Evolutionary conservation across 257 asterid species (phyloP), one percentile per base, ranked within the genome.

Genomic region (Ehretia macrophylla): DNA sequence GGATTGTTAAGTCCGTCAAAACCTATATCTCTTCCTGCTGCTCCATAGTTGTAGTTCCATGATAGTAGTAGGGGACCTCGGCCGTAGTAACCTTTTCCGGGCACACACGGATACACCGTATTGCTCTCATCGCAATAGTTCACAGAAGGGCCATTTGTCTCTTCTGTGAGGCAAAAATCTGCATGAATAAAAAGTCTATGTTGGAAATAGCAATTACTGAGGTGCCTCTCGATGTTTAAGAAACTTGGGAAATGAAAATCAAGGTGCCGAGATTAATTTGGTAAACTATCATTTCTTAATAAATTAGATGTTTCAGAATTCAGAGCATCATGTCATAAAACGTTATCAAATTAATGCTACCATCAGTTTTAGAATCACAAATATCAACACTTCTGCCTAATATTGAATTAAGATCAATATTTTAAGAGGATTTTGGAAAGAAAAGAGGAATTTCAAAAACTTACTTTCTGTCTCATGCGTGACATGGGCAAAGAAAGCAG

Each of bases 401-500:
- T 1, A 27, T 3, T 27, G 4, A 27, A 27, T 27, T 6, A 1
- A 27, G 6, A 27, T 27, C 4, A 27, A 27, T 27, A 1, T 6
- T 27, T 1, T 27, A 27, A 6, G 35, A 45, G 73, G 63, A 32
- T 16, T 50, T 44, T 2, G 23, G 35, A 27, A 27, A 27, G 35
- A 1, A 1, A 27, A 27, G 35, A 17, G 45, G 1, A 8, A 42
- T 12, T 11, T 11, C n/a, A 58, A 19, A 37, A 54, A 47, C 81
- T 63, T 67, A 78, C 84, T 68, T 44, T 79, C 81, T 51, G 88
- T 78, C 51, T 78, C 81, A 60, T 75, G 88, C 1, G 83, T 68
- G 38, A 73, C 79, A 39, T 81, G 88, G 0, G 88, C 88, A 22
- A 81, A 81, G 53, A 78, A 73, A 16, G 88, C 85, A 4, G 85